These are phyloP conservation scores for Mycocentrospora acerina DNA, from an alignment of 2,329 filamentous ascomycete species.

Conservation along the genomic window DNA sequence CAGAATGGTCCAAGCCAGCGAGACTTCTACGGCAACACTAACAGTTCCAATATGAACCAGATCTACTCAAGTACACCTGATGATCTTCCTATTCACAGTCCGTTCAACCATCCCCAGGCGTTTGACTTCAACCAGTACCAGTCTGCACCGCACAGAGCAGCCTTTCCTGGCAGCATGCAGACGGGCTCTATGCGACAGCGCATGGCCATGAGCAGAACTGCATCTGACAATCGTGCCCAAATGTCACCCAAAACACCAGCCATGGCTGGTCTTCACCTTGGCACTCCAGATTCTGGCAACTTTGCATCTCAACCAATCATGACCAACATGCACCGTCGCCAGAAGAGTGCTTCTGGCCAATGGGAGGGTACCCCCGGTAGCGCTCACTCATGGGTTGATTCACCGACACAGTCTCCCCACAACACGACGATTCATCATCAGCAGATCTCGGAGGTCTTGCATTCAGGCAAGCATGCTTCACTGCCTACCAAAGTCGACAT, in stretches of 20 bases:
- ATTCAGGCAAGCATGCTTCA: conserved; percentile 78
- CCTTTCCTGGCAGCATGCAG: conserved; percentile 34
- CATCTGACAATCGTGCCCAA: conserved; percentile 73
- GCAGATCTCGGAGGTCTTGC: conserved; percentile 85
- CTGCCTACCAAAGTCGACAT: conserved; percentile 80
- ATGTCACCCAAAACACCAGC: conserved; percentile 85
- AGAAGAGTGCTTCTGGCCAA: conserved; percentile 82
- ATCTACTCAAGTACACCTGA: conserved; percentile 91
- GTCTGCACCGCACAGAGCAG: conserved; percentile 60
- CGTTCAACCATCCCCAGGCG: conserved; percentile 68
- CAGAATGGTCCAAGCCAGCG: conserved; percentile 59
- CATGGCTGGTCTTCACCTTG: conserved; percentile 71
- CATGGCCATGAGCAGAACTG: conserved; percentile 57
- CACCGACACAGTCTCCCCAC: conserved; percentile 82
- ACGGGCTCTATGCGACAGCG: conserved; percentile 38
- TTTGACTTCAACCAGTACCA: conserved; percentile 79
- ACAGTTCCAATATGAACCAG: conserved; percentile 65
- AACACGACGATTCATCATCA: conserved; percentile 66
- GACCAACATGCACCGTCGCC: conserved; percentile 65
- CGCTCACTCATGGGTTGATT: conserved; percentile 82
- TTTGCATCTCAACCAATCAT: conserved; percentile 80
- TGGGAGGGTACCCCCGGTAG: conserved; percentile 88
- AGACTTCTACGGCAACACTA: conserved; percentile 51
- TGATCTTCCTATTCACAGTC: conserved; percentile 87
- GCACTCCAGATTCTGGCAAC: conserved; percentile 68